Evolutionary conservation across 2,329 filamentous ascomycete species (phyloP).

Genomic region (Xylaria sp.): DNA sequence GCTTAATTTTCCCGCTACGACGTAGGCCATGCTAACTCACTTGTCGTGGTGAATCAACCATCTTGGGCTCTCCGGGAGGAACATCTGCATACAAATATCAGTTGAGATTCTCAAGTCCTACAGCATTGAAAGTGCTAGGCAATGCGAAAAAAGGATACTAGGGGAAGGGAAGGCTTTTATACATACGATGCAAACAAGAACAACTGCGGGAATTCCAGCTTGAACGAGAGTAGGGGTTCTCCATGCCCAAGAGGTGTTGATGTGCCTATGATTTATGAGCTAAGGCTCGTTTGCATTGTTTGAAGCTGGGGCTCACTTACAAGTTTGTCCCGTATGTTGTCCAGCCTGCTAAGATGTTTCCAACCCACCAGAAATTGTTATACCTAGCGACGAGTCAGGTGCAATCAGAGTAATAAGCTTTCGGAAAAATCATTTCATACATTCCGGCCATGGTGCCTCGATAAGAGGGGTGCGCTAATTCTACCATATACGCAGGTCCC

Average conservation of each 20-base stretch:
- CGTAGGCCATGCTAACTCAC: constrained; percentile 7
- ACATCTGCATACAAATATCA: constrained; percentile 27
- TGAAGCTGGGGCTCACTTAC: constrained; percentile 11
- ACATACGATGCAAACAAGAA: constrained; percentile 53
- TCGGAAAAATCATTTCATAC: constrained; percentile 61
- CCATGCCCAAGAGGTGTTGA: constrained; percentile 63
- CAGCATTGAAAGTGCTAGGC: no score
- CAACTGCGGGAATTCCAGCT: constrained; percentile 56
- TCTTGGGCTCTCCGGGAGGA: constrained; percentile 52
- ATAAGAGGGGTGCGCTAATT: constrained; percentile 71
- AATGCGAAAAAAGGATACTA: no score
- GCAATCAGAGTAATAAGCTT: constrained; percentile 35
- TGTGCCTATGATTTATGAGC: constrained; percentile 48
- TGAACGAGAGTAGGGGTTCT: constrained; percentile 67
- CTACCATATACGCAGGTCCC: constrained; percentile 71
- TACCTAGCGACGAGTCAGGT: constrained; percentile 39
- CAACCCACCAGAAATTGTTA: constrained; percentile 59
- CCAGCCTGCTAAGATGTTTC: constrained; percentile 65
- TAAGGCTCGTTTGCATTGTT: neutral
- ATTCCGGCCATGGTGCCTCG: constrained; percentile 70
- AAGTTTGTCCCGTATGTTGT: constrained; percentile 57
- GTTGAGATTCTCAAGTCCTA: no score
- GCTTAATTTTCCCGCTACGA: neutral
- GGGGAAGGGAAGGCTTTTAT: no score
- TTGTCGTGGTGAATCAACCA: constrained; percentile 57